These are phyloP conservation scores for Bolboschoenoplectus hybrid DNA, from an alignment of 202 grass and related monocot species.

Conservation along the genomic window DNA sequence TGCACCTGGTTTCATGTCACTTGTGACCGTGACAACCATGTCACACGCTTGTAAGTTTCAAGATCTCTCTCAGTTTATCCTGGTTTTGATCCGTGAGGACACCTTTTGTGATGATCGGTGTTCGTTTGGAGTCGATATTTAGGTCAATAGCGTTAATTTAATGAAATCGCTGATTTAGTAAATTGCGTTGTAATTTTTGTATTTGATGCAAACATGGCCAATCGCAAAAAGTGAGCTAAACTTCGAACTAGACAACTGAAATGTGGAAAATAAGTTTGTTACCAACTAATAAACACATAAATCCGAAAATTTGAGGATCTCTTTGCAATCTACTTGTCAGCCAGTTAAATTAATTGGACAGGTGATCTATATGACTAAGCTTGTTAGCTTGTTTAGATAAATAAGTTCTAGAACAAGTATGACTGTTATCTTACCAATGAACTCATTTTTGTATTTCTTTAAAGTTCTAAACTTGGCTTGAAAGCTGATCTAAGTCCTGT, in stretches of 20 bases:
- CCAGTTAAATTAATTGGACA: not conserved
- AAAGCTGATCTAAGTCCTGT: not conserved
- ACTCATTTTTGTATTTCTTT: not conserved
- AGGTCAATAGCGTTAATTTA: not conserved
- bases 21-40: constrained; percentile 85
- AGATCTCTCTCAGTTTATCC: not conserved
- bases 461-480: constrained; percentile 17
- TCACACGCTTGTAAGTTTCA: constrained; percentile 74
- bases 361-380: not conserved
- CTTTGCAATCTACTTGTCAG: not conserved
- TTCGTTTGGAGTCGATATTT: not conserved
- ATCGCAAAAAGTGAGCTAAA: not conserved
- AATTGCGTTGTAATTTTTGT: not conserved
- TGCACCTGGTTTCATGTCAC: constrained; percentile 99
- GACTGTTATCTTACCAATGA: not conserved
- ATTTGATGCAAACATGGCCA: not conserved
- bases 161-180: not conserved
- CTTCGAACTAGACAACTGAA: not conserved
- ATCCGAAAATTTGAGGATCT: not conserved
- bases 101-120: not conserved
- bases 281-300: not conserved
- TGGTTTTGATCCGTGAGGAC: not conserved
- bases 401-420: not conserved
- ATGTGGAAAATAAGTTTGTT: not conserved
- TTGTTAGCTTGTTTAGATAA: not conserved